Base-by-base conservation (phyloP, 1,284 basidiomycete genomes). In the Sporisorium exsertum region DNA sequence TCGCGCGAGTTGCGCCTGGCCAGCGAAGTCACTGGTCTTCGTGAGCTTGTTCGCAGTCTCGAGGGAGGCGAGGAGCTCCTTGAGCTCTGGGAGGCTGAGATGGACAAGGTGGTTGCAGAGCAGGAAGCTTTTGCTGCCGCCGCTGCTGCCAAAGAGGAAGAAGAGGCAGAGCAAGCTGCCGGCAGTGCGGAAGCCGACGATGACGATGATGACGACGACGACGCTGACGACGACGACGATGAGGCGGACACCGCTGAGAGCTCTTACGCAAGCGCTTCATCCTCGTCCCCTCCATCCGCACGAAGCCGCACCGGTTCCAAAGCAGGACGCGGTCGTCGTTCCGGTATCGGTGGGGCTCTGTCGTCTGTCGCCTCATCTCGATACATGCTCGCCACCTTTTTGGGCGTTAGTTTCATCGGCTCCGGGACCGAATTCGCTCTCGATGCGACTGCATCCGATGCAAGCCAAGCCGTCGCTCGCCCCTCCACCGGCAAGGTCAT, bases 1-100 rank as follows among this genome's bases (percentile, higher is more conserved):
- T 72, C 70, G 3, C 62, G 84, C 7, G 84, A 85, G 60, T 54
- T 79, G 42, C 69, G 78, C 37, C 66, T 85, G 22, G 66, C 64
- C 33, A 78, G 77, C 57, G 79, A 84, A 54, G 81, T 82, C 5
- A 65, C 68, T 9, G 83, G 77, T 13, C 69, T 84, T 33, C 72
- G 77, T 24, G 79, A 82, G 58, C 71, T 84, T 16, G 69, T 84
- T 27, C 73, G 72, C 68, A 76, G 70, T 64, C 76, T 84, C 27
- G 78, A 83, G 32, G 83, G 83, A 8, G 83, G 83, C 33, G 83
- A 84, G 22, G 83, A 84, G 67, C 63, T 84, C 13, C 77, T 84
- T 15, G 76, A 81, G 27, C 72, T 81, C 27, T 84, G 82, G 80
- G 67, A 72, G 42, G 62, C 64, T 12, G 82, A 84, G 64, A 80